These are phyloP conservation scores for Teratosphaeria zuluensis DNA, from an alignment of 2,329 filamentous ascomycete genomes.

Conservation along the genomic window DNA sequence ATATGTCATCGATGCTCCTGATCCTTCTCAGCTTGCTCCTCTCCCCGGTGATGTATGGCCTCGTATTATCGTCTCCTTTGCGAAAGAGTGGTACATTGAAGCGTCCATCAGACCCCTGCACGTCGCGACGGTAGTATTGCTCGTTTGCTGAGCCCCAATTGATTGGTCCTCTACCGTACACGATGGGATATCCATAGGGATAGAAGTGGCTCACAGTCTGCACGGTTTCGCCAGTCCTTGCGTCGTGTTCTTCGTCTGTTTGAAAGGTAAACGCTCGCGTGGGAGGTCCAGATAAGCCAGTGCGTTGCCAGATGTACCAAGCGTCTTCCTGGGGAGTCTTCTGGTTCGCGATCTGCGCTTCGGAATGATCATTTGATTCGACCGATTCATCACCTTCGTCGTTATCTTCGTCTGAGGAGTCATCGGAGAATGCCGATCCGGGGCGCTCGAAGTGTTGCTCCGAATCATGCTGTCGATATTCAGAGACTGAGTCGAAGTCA, in stretches of 20 bases:
- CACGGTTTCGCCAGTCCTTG: neutral
- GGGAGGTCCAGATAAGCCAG: neutral
- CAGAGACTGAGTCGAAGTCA: neutral
- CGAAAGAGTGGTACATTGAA: neutral
- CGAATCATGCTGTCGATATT: neutral
- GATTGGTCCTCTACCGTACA: neutral
- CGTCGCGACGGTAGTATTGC: neutral
- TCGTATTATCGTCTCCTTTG: neutral
- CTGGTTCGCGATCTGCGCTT: neutral
- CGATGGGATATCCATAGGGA: neutral
- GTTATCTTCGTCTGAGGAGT: neutral
- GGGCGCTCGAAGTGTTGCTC: neutral
- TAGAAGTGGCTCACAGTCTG: neutral
- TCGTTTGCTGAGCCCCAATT: neutral
- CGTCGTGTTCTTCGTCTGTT: neutral
- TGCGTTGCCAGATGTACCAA: neutral
- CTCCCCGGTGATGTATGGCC: neutral
- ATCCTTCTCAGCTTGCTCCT: neutral
- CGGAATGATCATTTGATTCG: neutral
- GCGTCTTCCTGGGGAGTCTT: neutral
- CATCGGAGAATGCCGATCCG: neutral
- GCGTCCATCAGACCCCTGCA: neutral
- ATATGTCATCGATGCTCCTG: constrained; percentile 1
- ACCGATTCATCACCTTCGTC: neutral
- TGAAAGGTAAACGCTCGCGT: neutral